These are phyloP conservation scores for Prorocentrum cordatum DNA, from an alignment of 169 alveolate species.

Conservation along the genomic window DNA sequence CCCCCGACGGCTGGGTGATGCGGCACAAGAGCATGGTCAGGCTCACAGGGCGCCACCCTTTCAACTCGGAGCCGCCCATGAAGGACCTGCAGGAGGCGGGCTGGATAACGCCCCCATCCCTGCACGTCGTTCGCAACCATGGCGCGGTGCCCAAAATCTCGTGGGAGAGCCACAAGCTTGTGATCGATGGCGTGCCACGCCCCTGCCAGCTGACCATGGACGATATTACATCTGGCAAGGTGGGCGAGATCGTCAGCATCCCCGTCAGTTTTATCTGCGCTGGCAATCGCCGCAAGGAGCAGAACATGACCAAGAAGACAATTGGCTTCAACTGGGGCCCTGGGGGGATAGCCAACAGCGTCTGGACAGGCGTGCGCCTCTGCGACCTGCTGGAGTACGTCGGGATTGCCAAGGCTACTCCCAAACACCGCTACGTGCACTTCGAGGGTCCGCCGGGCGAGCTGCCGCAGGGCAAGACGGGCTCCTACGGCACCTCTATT, in stretches of 20 bases:
- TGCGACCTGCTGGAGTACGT: too few relatives aligned
- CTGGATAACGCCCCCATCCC: neutral
- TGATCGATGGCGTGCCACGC: too few relatives aligned
- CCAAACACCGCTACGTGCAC: too few relatives aligned
- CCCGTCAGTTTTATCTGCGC: neutral
- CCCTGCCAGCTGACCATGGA: too few relatives aligned
- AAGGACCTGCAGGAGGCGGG: neutral
- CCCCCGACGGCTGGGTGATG: slow-evolving; percentile 21
- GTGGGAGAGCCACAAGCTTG: too few relatives aligned
- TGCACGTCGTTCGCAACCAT: slow-evolving; percentile 11
- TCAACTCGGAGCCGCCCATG: slow-evolving; percentile 52
- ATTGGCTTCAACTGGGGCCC: neutral
- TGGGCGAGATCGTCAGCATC: too few relatives aligned
- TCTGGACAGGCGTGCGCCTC: neutral
- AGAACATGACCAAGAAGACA: neutral
- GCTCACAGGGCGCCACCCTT: slow-evolving; percentile 16
- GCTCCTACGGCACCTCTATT: slow-evolving; percentile 30
- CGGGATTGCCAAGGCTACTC: too few relatives aligned
- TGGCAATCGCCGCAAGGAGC: neutral
- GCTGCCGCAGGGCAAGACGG: too few relatives aligned
- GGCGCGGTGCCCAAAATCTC: too few relatives aligned
- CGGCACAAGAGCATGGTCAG: neutral
- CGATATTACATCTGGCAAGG: neutral
- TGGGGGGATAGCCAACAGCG: neutral
- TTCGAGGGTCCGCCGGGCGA: too few relatives aligned